Evolutionary conservation across 2,329 filamentous ascomycete species (phyloP).

Genomic region (Venturia oleaginea): DNA sequence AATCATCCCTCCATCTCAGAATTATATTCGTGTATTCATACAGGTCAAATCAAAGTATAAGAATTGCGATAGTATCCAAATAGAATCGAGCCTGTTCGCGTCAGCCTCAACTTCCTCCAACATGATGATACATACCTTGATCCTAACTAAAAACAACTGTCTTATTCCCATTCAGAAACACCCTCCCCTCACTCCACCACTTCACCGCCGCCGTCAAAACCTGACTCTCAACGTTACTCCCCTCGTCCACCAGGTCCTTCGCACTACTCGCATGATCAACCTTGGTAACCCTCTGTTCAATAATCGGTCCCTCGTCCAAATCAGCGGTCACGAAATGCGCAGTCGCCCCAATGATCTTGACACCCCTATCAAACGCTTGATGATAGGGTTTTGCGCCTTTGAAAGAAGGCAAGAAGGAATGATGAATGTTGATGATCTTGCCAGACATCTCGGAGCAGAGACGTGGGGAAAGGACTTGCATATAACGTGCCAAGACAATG

Average conservation of each 20-base stretch:
- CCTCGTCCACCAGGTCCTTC: conserved; percentile 68
- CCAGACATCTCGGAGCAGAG: conserved; percentile 73
- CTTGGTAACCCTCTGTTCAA: conserved; percentile 70
- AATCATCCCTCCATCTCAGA: background rate
- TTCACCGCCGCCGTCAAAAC: conserved; percentile 74
- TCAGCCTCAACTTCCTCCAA: background rate
- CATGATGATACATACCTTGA: background rate
- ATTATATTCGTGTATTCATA: background rate
- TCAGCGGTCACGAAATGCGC: conserved; percentile 82
- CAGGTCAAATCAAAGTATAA: background rate
- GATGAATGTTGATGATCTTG: conserved; percentile 87
- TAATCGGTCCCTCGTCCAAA: conserved; percentile 78
- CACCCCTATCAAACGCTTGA: conserved; percentile 75
- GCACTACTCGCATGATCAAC: conserved; percentile 70
- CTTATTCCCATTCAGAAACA: conserved; percentile 71
- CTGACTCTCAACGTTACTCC: conserved; percentile 68
- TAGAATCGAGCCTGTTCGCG: background rate
- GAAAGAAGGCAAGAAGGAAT: conserved; percentile 77
- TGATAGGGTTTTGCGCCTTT: conserved; percentile 86
- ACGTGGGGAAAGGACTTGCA: conserved; percentile 71
- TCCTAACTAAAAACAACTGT: conserved; percentile 59
- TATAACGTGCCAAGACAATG: conserved; percentile 74
- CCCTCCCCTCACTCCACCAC: conserved; percentile 69
- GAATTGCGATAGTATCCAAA: background rate
- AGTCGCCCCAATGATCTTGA: conserved; percentile 82